Percentiles rank a stretch among this genome's conserved stretches.
Conservation (phyloP, 306 rosid species). For the Dalbergia cultrata region DNA sequence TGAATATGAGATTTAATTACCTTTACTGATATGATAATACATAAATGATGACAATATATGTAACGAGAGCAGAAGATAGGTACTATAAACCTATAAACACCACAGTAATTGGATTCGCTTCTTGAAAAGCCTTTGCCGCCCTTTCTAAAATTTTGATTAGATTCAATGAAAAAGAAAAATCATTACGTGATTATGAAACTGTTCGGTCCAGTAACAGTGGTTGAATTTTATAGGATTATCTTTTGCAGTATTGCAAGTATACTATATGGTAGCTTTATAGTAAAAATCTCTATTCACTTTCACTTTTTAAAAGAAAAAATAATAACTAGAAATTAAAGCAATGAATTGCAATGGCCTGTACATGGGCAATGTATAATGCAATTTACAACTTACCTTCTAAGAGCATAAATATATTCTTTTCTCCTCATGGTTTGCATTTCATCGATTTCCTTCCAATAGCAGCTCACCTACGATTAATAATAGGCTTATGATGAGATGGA, state of each 20-base stretch:
- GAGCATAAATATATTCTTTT: neutral
- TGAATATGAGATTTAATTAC: no score
- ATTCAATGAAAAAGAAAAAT: neutral
- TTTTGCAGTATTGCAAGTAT: neutral
- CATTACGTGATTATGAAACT: neutral
- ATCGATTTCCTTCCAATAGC: neutral
- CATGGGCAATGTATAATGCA: neutral
- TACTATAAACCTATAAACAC: conserved; percentile 34
- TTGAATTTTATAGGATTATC: neutral
- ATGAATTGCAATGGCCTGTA: neutral
- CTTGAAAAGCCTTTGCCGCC: neutral
- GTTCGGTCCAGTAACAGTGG: neutral
- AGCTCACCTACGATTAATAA: conserved; percentile 7
- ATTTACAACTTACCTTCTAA: conserved; percentile 26
- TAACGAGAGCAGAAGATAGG: neutral
- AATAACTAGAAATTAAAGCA: neutral
- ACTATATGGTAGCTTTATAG: no score
- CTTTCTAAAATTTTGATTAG: conserved; percentile 21
- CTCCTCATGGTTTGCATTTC: neutral
- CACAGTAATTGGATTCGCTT: neutral
- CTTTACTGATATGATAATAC: no score
- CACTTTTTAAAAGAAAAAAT: no score
- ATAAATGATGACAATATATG: no score
- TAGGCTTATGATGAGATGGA: neutral
- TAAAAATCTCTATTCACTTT: neutral